These are phyloP conservation scores for Colletotrichum tofieldiae DNA, from an alignment of 2,329 filamentous ascomycete species.

Conservation along the genomic window DNA sequence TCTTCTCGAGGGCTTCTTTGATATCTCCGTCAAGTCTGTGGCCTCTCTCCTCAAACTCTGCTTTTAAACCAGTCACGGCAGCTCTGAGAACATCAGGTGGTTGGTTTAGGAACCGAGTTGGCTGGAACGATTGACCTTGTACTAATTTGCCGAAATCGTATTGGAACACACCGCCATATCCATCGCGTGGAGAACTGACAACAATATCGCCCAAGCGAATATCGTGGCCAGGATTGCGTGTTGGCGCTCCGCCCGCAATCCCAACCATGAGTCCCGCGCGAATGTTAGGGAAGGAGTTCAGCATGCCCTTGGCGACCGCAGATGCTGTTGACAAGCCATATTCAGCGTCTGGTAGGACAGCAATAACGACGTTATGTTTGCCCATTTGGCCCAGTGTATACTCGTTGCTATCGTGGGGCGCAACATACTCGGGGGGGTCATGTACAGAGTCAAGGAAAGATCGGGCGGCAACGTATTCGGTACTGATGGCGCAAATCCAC, in stretches of 20 bases:
- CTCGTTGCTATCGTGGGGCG: too few relatives aligned
- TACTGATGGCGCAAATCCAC: too few relatives aligned
- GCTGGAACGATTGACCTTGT: conserved; percentile 28
- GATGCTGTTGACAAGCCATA: too few relatives aligned
- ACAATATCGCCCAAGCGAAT: conserved; percentile 48
- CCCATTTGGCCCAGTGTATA: too few relatives aligned
- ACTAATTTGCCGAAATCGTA: conserved; percentile 43
- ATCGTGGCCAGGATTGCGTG: conserved; percentile 46
- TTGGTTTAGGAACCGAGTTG: conserved; percentile 20
- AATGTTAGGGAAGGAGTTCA: too few relatives aligned
- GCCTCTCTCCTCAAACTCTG: not conserved
- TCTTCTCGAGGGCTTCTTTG: too few relatives aligned
- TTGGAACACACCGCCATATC: conserved; percentile 21
- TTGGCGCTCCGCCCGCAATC: conserved; percentile 54
- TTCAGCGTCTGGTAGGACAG: too few relatives aligned
- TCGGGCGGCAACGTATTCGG: too few relatives aligned
- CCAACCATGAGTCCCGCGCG: not conserved
- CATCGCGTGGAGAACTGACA: not conserved
- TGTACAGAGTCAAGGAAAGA: too few relatives aligned
- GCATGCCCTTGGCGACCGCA: too few relatives aligned
- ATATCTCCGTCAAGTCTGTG: not conserved
- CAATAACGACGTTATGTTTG: too few relatives aligned
- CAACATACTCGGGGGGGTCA: too few relatives aligned
- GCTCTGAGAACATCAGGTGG: conserved; percentile 12
- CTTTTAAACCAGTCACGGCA: not conserved